These are phyloP conservation scores for Candida montana DNA, from an alignment of 805 yeast species.

Conservation along the genomic window DNA sequence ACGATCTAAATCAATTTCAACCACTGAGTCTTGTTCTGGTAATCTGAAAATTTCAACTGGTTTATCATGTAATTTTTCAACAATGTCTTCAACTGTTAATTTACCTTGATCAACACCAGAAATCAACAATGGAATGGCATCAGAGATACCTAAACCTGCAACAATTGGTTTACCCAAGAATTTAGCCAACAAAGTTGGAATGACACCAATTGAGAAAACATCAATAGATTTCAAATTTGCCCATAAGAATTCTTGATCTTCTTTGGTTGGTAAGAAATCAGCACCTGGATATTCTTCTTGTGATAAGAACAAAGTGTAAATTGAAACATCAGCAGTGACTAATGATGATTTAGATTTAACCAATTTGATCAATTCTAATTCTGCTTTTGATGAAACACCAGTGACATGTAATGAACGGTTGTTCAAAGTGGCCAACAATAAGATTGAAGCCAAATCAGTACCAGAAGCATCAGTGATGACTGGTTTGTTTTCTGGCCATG, in stretches of 20 bases:
- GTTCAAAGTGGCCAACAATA: slow-evolving; percentile 84
- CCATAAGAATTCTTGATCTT: slow-evolving; percentile 84
- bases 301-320: slow-evolving; percentile 71
- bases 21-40: slow-evolving; percentile 70
- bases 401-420: slow-evolving; percentile 83
- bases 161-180: slow-evolving; percentile 54
- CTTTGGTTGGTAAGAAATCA: slow-evolving; percentile 68
- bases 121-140: slow-evolving; percentile 75
- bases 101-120: slow-evolving; percentile 72
- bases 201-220: slow-evolving; percentile 78
- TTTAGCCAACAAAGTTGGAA: slow-evolving; percentile 69
- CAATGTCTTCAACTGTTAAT: slow-evolving; percentile 68
- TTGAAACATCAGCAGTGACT: slow-evolving; percentile 87
- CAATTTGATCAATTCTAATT: slow-evolving; percentile 75
- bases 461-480: slow-evolving; percentile 89
- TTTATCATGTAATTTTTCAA: slow-evolving; percentile 67
- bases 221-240: slow-evolving; percentile 65
- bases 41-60: slow-evolving; percentile 81
- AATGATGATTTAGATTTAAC: slow-evolving; percentile 76
- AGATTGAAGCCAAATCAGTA: slow-evolving; percentile 87
- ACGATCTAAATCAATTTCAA: slow-evolving; percentile 84
- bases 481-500: slow-evolving; percentile 82
- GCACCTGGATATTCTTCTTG: slow-evolving; percentile 70
- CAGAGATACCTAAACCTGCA: slow-evolving; percentile 75
- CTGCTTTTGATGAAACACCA: slow-evolving; percentile 75